Percentiles rank a stretch among this genome's conserved stretches.
Conservation (phyloP, 2,329 filamentous ascomycete species). For the Dryadomyces quercus-mongolicae region DNA sequence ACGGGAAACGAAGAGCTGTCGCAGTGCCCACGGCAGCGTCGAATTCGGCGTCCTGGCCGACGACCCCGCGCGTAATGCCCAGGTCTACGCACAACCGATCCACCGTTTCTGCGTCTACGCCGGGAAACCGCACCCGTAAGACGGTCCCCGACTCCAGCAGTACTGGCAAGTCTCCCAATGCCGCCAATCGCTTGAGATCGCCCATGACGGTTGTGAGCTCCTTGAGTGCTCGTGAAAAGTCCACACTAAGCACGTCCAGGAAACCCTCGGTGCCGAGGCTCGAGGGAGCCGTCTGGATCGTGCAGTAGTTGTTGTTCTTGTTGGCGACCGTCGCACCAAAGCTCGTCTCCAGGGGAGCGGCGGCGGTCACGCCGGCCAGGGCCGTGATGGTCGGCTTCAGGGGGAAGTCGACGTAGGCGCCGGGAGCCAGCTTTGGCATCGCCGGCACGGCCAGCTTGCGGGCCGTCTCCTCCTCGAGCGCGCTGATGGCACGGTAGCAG, state of each 20-base stretch:
- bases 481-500: conserved; percentile 65
- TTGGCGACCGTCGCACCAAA: conserved; percentile 15
- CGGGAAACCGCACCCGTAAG: conserved; percentile 77
- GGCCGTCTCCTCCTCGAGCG: conserved; percentile 59
- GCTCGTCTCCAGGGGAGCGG: background rate
- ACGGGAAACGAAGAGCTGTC: conserved; percentile 75
- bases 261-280: conserved; percentile 74
- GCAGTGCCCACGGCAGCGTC: conserved; percentile 53
- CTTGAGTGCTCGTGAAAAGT: conserved; percentile 78
- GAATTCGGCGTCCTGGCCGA: conserved; percentile 68
- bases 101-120: conserved; percentile 73
- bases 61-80: conserved; percentile 66
- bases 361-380: conserved; percentile 52
- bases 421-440: conserved; percentile 26
- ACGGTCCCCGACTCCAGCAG: conserved; percentile 50
- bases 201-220: conserved; percentile 69
- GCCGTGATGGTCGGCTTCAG: conserved; percentile 85
- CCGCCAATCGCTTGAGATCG: conserved; percentile 67
- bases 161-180: conserved; percentile 74
- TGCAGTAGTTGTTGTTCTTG: background rate
- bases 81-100: conserved; percentile 78
- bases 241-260: conserved; percentile 70
- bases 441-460: conserved; percentile 46
- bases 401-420: conserved; percentile 79
- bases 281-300: conserved; percentile 26